phyloP scores from a whole-genome alignment of 768 basidiomycete species.

The Clitopilus hobsonii region DNA sequence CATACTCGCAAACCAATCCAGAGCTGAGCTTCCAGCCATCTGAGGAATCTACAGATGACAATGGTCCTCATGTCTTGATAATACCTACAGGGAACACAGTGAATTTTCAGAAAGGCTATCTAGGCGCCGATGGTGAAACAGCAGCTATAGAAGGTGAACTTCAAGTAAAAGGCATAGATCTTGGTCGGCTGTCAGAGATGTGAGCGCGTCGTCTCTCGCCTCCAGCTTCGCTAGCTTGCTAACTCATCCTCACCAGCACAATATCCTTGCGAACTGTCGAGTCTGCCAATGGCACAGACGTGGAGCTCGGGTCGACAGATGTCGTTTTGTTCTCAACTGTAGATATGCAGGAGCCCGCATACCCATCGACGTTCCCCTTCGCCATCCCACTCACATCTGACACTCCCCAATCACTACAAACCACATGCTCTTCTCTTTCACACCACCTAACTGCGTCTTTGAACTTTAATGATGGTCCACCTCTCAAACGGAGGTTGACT shows the following conservation, averaged over 20 bases:
- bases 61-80: conserved; percentile 65
- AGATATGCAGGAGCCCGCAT: conserved; percentile 26
- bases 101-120: conserved; percentile 81
- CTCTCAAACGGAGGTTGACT: conserved; percentile 49
- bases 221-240: conserved; percentile 5
- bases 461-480: conserved; percentile 39
- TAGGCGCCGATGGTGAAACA: conserved; percentile 78
- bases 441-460: conserved; percentile 70
- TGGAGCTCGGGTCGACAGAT: conserved; percentile 62
- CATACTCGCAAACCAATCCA: conserved; percentile 49
- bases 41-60: conserved; percentile 11
- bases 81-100: conserved; percentile 64
- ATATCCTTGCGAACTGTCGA: conserved; percentile 67
- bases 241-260: conserved; percentile 36
- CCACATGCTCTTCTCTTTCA: conserved; percentile 65
- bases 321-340: conserved; percentile 45
- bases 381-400: conserved; percentile 75
- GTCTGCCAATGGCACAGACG: conserved; percentile 50
- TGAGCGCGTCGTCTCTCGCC: conserved; percentile 31
- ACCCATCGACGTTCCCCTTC: conserved; percentile 72
- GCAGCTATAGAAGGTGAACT: conserved; percentile 86
- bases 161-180: conserved; percentile 69
- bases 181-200: conserved; percentile 62
- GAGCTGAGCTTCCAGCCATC: conserved; percentile 16
- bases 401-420: conserved; percentile 79